Evolutionary conservation across 2,329 filamentous ascomycete genomes (phyloP).

Genomic region (Calonectria pteridis): DNA sequence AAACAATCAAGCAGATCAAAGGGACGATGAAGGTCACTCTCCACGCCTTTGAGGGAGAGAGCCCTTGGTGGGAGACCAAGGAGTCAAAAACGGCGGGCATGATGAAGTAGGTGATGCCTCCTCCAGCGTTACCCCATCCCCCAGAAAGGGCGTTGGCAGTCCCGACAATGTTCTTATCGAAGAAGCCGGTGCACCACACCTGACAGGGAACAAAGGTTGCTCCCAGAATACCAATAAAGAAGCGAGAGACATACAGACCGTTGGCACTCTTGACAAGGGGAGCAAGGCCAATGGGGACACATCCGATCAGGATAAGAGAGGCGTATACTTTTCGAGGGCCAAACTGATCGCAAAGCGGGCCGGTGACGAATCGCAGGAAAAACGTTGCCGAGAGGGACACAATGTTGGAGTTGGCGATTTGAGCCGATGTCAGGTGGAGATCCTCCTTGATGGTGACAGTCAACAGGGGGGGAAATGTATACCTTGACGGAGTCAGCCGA

Average conservation of each 20-base stretch:
- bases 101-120: conserved; percentile 92
- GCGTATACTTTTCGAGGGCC: conserved; percentile 86
- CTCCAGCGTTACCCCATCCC: conserved; percentile 88
- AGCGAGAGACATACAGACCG: conserved; percentile 79
- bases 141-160: conserved; percentile 88
- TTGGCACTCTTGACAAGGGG: conserved; percentile 75
- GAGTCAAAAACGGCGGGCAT: conserved; percentile 93
- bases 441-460: conserved; percentile 85
- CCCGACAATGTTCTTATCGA: conserved; percentile 91
- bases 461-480: conserved; percentile 87
- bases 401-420: conserved; percentile 93
- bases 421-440: conserved; percentile 74
- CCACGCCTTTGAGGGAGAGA: conserved; percentile 80
- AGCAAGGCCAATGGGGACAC: conserved; percentile 85
- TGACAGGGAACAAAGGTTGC: conserved; percentile 88
- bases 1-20: conserved; percentile 77
- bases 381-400: conserved; percentile 79
- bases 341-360: conserved; percentile 87
- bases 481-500: conserved; percentile 54
- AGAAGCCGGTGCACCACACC: conserved; percentile 94
- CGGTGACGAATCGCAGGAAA: conserved; percentile 81
- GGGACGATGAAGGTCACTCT: conserved; percentile 87
- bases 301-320: conserved; percentile 79
- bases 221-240: conserved; percentile 85
- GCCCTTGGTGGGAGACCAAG: conserved; percentile 69